phyloP scores from a whole-genome alignment of 2,329 filamentous ascomycete genomes.

The Trichophaea hybrida region DNA sequence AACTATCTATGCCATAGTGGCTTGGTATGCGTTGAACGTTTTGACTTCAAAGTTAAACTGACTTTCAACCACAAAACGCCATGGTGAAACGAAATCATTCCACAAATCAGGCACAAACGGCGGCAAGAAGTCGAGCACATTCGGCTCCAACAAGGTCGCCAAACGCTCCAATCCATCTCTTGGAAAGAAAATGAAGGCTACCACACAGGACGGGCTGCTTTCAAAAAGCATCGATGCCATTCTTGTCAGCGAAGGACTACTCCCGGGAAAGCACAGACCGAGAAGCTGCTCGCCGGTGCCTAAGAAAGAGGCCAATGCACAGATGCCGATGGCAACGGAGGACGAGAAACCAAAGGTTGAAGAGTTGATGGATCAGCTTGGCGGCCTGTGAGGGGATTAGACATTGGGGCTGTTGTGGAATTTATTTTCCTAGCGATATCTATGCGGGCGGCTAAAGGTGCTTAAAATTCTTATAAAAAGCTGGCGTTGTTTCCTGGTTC shows the following conservation, averaged over 20 bases:
- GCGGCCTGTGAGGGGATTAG: not conserved
- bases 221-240: not conserved
- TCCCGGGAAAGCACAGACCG: not conserved
- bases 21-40: too few relatives aligned
- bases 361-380: not conserved
- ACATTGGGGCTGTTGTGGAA: not conserved
- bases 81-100: not conserved
- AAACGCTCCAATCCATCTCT: not conserved
- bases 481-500: not conserved
- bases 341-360: not conserved
- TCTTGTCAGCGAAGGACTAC: not conserved
- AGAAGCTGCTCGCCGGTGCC: not conserved
- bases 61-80: not conserved
- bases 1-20: too few relatives aligned
- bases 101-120: not conserved
- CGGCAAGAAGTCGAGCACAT: not conserved
- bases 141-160: not conserved
- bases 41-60: not conserved
- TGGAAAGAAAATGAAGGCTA: not conserved
- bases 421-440: not conserved
- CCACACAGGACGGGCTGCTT: not conserved
- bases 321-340: not conserved
- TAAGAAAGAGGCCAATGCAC: not conserved
- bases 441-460: not conserved
- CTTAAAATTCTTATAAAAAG: not conserved